These are phyloP conservation scores for Diacronema lutheri DNA, from an alignment of 78 protist species.

Conservation along the genomic window DNA sequence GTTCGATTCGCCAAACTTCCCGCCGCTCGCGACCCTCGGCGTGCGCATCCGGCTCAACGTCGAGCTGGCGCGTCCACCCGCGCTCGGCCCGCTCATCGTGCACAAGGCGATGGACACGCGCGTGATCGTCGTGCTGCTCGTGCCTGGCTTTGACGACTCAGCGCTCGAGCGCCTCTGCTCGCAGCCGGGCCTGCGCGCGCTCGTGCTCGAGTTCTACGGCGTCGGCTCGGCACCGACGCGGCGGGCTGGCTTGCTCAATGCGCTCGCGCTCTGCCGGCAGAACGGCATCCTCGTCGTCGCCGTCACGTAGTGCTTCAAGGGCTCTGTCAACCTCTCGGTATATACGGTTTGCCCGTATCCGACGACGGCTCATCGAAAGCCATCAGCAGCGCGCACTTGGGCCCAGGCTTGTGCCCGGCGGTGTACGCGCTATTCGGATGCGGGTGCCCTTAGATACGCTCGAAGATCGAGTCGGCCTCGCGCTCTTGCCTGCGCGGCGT, in stretches of 20 bases:
- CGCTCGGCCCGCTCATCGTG: constrained; percentile 12
- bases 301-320: constrained; percentile 54
- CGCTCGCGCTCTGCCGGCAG: constrained; percentile 18
- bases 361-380: too few relatives aligned
- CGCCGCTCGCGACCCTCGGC: constrained; percentile 61
- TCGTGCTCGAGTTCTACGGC: constrained; percentile 61
- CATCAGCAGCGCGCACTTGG: too few relatives aligned
- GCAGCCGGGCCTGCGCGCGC: constrained; percentile 25
- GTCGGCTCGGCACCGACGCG: constrained; percentile 72
- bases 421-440: too few relatives aligned
- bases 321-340: constrained; percentile 40
- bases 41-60: neutral
- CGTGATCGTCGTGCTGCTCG: neutral
- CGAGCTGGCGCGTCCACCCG: neutral
- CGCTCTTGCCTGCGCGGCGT: too few relatives aligned
- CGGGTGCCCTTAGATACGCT: too few relatives aligned
- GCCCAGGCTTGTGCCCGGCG: too few relatives aligned
- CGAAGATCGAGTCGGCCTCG: too few relatives aligned
- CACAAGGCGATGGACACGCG: neutral
- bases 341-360: too few relatives aligned
- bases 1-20: constrained; percentile 49
- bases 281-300: constrained; percentile 61
- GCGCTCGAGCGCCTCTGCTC: constrained; percentile 24
- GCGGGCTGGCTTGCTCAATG: constrained; percentile 18
- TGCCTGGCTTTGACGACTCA: constrained; percentile 46